phyloP scores from a whole-genome alignment of 1,284 basidiomycete species.

The Sporisorium iseilematis-ciliati region DNA sequence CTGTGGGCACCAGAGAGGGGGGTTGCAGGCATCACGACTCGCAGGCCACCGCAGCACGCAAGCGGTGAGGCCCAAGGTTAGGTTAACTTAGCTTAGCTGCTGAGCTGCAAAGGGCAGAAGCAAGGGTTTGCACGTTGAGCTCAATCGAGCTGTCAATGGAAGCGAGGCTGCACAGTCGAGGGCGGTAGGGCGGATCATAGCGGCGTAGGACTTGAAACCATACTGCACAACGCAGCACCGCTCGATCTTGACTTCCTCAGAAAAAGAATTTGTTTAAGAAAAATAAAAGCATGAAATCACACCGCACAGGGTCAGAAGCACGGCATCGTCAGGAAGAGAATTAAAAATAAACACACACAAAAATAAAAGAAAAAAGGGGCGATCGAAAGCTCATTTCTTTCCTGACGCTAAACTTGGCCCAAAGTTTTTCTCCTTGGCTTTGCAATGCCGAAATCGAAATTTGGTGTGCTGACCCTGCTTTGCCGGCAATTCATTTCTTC shows the following conservation, averaged over 20 bases:
- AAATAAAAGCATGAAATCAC: not conserved
- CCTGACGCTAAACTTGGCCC: too few species aligned
- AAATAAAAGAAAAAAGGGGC: not conserved
- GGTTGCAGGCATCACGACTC: constrained; percentile 20
- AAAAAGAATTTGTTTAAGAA: not conserved
- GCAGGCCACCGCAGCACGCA: constrained; percentile 10
- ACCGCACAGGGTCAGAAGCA: constrained; percentile 1
- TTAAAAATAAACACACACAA: constrained; percentile 3
- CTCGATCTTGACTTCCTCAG: constrained; percentile 1
- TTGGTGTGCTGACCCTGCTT: constrained; percentile 3
- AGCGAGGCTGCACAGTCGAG: constrained; percentile 16
- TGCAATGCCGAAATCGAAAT: constrained; percentile 4
- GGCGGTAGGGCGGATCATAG: not conserved
- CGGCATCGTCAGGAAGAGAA: not conserved
- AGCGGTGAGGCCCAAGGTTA: constrained; percentile 5
- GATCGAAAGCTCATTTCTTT: not conserved
- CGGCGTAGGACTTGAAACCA: not conserved
- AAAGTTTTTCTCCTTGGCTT: not conserved
- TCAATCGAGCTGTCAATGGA: constrained; percentile 36
- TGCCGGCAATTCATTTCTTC: constrained; percentile 1
- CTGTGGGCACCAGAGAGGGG: not conserved
- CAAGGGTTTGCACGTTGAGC: constrained; percentile 32
- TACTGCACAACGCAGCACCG: constrained; percentile 2
- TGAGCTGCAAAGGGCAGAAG: constrained; percentile 5
- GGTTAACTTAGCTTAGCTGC: not conserved